phyloP scores from a whole-genome alignment of 345 rosid species.

The Melastoma malabathricum region DNA sequence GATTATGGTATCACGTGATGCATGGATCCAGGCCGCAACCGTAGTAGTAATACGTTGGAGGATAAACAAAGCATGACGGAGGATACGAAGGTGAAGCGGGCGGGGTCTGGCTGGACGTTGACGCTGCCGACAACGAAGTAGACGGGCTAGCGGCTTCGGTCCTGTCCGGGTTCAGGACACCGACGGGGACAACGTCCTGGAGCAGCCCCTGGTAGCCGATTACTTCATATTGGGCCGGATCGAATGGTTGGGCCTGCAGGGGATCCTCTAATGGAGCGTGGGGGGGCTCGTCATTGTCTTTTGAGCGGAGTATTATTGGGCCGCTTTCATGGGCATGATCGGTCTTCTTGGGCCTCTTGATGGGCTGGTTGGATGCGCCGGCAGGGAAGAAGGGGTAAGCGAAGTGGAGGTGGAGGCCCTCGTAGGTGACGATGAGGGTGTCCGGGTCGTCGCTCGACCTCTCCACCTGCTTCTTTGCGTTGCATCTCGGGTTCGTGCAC shows the following conservation, averaged over 20 bases:
- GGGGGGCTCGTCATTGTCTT: not conserved
- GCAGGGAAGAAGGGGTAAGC: slow-evolving; percentile 31
- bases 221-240: slow-evolving; percentile 4
- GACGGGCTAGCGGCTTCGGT: slow-evolving; percentile 9
- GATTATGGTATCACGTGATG: no score
- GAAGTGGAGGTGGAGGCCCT: slow-evolving; percentile 76
- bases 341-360: slow-evolving; percentile 29
- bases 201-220: slow-evolving; percentile 40
- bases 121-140: slow-evolving; percentile 14
- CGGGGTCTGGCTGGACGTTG: slow-evolving; percentile 17
- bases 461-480: slow-evolving; percentile 82
- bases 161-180: slow-evolving; percentile 27
- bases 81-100: slow-evolving; percentile 39
- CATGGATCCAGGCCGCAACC: not conserved
- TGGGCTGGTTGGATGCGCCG: slow-evolving; percentile 15
- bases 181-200: slow-evolving; percentile 64
- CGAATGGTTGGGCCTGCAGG: not conserved
- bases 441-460: slow-evolving; percentile 52
- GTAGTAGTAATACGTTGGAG: slow-evolving; percentile 3
- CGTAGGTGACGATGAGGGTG: slow-evolving; percentile 60
- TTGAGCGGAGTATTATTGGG: not conserved
- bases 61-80: slow-evolving; percentile 27
- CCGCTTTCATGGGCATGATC: slow-evolving; percentile 7
- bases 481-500: slow-evolving; percentile 74
- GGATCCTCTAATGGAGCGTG: not conserved